Conservation (phyloP, 2,329 filamentous ascomycete species). For the Fusarium heterosporum region DNA sequence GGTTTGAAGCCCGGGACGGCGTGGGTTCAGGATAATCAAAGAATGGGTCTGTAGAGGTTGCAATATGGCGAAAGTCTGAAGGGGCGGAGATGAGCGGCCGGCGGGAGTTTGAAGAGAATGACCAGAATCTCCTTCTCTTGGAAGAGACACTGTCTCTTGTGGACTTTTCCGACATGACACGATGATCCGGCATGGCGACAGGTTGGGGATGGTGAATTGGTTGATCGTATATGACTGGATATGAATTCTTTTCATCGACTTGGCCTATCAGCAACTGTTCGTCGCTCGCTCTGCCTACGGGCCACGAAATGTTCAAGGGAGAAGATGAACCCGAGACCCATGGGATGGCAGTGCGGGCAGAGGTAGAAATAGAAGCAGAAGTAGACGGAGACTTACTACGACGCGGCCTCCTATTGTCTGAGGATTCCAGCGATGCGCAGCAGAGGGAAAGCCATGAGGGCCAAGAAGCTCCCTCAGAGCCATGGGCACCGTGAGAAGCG, state of each 20-base stretch:
- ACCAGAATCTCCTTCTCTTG: slow-evolving; percentile 60
- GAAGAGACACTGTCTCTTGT: slow-evolving; percentile 58
- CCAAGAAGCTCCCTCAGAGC: slow-evolving; percentile 55
- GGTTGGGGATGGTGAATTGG: slow-evolving; percentile 47
- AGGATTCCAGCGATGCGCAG: slow-evolving; percentile 57
- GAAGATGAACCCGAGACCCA: slow-evolving; percentile 41
- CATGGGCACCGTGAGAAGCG: slow-evolving; percentile 57
- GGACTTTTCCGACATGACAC: slow-evolving; percentile 39
- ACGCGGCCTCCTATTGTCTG: slow-evolving; percentile 54
- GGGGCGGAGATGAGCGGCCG: slow-evolving; percentile 69
- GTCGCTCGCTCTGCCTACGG: slow-evolving; percentile 45
- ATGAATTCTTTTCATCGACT: slow-evolving; percentile 49
- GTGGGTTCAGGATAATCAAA: slow-evolving; percentile 42
- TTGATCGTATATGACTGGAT: slow-evolving; percentile 47
- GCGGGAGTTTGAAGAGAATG: slow-evolving; percentile 59
- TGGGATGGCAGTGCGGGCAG: slow-evolving; percentile 29
- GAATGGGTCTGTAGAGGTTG: slow-evolving; percentile 60
- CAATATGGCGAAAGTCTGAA: slow-evolving; percentile 69
- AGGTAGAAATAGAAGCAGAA: slow-evolving; percentile 42
- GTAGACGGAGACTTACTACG: slow-evolving; percentile 53
- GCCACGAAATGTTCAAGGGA: slow-evolving; percentile 45
- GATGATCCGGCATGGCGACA: slow-evolving; percentile 43
- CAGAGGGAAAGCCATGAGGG: slow-evolving; percentile 62
- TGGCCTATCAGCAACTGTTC: slow-evolving; percentile 49
- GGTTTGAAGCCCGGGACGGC: slow-evolving; percentile 38